Percentiles rank a stretch among this genome's conserved stretches.
These are phyloP conservation scores for Lactarius psammicola DNA, from an alignment of 768 basidiomycete genomes.

Conservation along the genomic window DNA sequence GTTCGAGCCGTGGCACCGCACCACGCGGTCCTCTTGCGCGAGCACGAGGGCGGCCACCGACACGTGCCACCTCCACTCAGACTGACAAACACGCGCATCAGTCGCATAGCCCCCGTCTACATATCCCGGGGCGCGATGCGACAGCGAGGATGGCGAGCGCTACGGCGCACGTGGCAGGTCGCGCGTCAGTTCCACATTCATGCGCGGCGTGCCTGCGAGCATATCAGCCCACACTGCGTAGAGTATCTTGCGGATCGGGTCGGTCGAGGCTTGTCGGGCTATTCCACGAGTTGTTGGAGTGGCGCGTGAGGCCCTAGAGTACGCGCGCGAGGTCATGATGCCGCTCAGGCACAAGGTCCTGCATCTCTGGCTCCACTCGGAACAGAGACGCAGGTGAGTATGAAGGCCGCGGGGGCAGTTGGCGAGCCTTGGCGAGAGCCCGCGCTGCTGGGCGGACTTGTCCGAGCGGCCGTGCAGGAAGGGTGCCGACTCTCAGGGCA, in stretches of 20 bases:
- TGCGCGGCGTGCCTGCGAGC: no score
- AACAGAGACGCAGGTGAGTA: constrained; percentile 73
- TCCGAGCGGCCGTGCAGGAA: constrained; percentile 48
- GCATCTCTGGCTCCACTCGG: constrained; percentile 62
- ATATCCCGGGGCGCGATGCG: no score
- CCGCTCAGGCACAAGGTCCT: constrained; percentile 55
- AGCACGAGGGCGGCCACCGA: no score
- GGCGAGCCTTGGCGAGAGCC: constrained; percentile 48
- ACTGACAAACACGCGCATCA: no score
- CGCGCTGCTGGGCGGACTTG: constrained; percentile 48
- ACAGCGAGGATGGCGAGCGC: no score
- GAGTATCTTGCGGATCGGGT: constrained; percentile 82
- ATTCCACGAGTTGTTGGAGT: constrained; percentile 39
- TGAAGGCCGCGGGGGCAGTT: constrained; percentile 71
- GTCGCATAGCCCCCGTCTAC: no score
- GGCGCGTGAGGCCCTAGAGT: constrained; percentile 64
- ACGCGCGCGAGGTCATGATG: constrained; percentile 82
- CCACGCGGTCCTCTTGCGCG: no score
- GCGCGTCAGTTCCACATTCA: no score
- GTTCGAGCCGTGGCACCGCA: no score
- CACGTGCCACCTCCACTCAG: no score
- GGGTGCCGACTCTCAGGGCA: constrained; percentile 64
- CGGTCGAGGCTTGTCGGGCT: constrained; percentile 55
- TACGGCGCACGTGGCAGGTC: constrained; percentile 70
- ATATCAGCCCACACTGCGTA: no score